Evolutionary conservation across 495 filamentous ascomycete genomes (phyloP).

Genomic region (Aspergillus leporis): DNA sequence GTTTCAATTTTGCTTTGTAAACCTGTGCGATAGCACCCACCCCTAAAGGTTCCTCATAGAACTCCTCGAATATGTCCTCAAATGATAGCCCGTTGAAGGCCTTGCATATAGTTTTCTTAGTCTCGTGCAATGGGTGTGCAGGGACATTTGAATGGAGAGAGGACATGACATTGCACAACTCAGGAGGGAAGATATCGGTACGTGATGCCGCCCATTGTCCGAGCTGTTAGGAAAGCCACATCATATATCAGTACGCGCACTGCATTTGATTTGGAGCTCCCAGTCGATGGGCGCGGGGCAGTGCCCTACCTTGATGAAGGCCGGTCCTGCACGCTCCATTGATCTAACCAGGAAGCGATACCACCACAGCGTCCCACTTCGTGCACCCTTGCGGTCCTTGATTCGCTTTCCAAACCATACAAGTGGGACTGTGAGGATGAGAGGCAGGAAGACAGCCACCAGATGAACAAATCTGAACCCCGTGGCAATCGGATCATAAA

Average conservation of each 20-base stretch:
- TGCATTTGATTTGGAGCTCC: background rate
- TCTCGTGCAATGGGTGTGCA: constrained; percentile 80
- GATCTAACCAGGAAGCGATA: constrained; percentile 82
- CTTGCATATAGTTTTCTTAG: constrained; percentile 72
- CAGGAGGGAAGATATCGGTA: constrained; percentile 94
- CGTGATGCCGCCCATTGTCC: constrained; percentile 99
- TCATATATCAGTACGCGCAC: constrained; percentile 2
- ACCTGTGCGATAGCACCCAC: constrained; percentile 98
- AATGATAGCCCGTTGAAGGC: constrained; percentile 82
- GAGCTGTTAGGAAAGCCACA: constrained; percentile 54
- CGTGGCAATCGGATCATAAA: constrained; percentile 86
- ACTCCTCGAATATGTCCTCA: constrained; percentile 95
- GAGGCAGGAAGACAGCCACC: constrained; percentile 85
- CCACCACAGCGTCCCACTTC: constrained; percentile 89
- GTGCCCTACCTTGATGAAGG: constrained; percentile 87
- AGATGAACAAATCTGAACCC: constrained; percentile 83
- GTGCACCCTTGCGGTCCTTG: constrained; percentile 63
- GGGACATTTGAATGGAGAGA: constrained; percentile 92
- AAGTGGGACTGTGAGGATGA: constrained; percentile 74
- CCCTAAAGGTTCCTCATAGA: constrained; percentile 85
- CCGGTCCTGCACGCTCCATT: constrained; percentile 94
- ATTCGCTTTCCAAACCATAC: constrained; percentile 73
- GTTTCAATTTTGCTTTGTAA: constrained; percentile 91
- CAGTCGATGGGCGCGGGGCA: background rate
- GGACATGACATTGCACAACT: constrained; percentile 92